Conservation (phyloP, 148 eudicot species). For the Pharnaceum exiguum region DNA sequence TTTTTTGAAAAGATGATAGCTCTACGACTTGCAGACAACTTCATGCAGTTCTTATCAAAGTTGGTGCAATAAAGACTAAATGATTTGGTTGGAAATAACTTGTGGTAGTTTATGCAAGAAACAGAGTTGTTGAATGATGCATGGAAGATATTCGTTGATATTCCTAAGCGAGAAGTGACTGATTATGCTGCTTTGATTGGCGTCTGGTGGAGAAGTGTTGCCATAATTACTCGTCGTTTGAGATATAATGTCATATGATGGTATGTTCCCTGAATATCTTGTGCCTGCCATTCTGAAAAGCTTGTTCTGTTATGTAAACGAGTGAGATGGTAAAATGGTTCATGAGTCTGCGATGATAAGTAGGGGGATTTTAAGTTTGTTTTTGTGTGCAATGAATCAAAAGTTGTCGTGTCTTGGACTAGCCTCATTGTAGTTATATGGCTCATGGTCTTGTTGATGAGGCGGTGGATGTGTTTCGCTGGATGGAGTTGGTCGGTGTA, state of each 20-base stretch:
- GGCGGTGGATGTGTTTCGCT: constrained; percentile 35
- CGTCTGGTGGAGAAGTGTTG: constrained; percentile 39
- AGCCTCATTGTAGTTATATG: constrained; percentile 49
- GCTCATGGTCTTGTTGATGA: constrained; percentile 29
- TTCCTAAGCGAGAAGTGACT: constrained; percentile 31
- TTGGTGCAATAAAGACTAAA: constrained; percentile 27
- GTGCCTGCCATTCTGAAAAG: constrained; percentile 50
- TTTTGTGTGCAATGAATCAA: constrained; percentile 40
- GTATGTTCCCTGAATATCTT: constrained; percentile 47
- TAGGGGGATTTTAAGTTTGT: constrained; percentile 38
- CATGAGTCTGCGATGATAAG: constrained; percentile 50
- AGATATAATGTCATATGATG: constrained; percentile 41
- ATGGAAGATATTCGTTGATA: constrained; percentile 51
- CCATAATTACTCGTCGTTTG: constrained; percentile 33
- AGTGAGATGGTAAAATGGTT: constrained; percentile 44
- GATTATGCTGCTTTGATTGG: constrained; percentile 47
- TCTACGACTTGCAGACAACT: constrained; percentile 35
- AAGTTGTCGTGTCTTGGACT: constrained; percentile 65
- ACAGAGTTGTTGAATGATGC: constrained; percentile 43
- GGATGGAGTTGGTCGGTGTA: constrained; percentile 44
- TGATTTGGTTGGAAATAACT: constrained; percentile 35
- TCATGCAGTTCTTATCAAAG: constrained; percentile 38
- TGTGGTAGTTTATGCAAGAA: constrained; percentile 21
- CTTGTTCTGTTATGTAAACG: constrained; percentile 33
- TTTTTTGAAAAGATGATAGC: neutral